Base-by-base conservation (phyloP, 2,329 filamentous ascomycete genomes). In the Trichoderma sp. region DNA sequence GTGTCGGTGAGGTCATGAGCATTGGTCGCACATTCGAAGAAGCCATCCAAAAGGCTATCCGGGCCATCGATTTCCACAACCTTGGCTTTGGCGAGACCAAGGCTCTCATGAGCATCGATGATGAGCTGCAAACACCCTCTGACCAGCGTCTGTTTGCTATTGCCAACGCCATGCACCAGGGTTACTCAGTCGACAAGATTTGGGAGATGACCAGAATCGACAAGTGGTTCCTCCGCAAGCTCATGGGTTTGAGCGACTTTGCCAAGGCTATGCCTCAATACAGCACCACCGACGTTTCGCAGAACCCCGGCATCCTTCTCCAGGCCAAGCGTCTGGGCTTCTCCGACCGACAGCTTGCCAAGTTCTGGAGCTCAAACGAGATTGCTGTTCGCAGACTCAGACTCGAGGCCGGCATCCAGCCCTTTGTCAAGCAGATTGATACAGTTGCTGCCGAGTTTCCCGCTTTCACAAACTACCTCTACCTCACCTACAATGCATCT, bases 191-290 rank as follows among this genome's bases (percentile, higher is more conserved):
- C 43, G 92, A 98, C 77, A 96, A 97, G 82, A 97, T 99, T 78
- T 97, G 94, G 94, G 92, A 97, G 79, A 86, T 98, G 84, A 99
- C 96, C 76, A 94, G 95, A 83, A 99, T 99, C 75, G 96, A 98
- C 83, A 97, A 96, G 81, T 99, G 96, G 96, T 99, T 98, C 85
- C 83, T 99, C 73, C 90, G 88, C 81, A 94, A 93, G 80, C 89
- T 99, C 69, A 97, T 97, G 87, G 90, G 91, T 32, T 84, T 99
- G 11, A 97, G 90, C 80, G 88, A 97, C 82, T 97, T 98, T 75
- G 90, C 90, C 77, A 95, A 94, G 81, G 80, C 86, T 28, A 92
- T 97, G 89, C 85, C 86, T 69, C 85, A 83, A 59, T 92, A 89
- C 81, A 86, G 78, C 72, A 85, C 86, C 14, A 86, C 84, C 73